Base-by-base conservation (phyloP, 306 rosid species). In the Erythrophleum fordii region DNA sequence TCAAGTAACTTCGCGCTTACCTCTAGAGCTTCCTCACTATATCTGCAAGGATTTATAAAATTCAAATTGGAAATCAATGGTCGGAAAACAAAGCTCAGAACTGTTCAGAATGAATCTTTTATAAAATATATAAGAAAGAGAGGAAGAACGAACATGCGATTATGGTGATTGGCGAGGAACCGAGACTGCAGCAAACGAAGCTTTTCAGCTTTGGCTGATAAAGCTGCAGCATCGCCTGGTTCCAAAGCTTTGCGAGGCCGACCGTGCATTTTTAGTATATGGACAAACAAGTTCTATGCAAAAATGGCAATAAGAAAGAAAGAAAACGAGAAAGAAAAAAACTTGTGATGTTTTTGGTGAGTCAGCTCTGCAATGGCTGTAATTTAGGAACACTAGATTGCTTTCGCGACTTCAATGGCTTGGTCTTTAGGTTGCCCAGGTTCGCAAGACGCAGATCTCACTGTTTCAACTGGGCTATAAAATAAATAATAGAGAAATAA, bases 181-280 rank as follows among this genome's bases (percentile, higher is more conserved):
- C 85, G 93, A 64, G 91, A 77, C 41, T 90, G 99, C 20, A 96
- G 95, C 66, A 77, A 70, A 11, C 92, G 91, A 64, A 93, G 97
- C 80, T 91, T 88, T 72, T 80, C 79, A 13, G 92, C 89, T 81
- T 92, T 90, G 56, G 83, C 89, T 14, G 87, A 73, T 31, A 84
- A 79, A 69, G 81, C 97, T 46, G 85, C 88, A 64, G 85, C 90
- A 17, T 93, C 98, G 75, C 89, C 93, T 53, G 87, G 90, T 72
- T 89, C 85, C 69, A 78, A 84, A 45, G 97, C 80, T 73, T 88
- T 89, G 73, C 97, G 97, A 82, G 94, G 97, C 8, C 87, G 89
- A 53, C 97, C 97, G 86, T 94, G 98, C 98, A 94, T 94, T 80
- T 88, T 82, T 46, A 55, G 7, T 11, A 9, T 20, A 48, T 8